These are phyloP conservation scores for Mariannaea sp. DNA, from an alignment of 2,329 filamentous ascomycete species.

Conservation along the genomic window DNA sequence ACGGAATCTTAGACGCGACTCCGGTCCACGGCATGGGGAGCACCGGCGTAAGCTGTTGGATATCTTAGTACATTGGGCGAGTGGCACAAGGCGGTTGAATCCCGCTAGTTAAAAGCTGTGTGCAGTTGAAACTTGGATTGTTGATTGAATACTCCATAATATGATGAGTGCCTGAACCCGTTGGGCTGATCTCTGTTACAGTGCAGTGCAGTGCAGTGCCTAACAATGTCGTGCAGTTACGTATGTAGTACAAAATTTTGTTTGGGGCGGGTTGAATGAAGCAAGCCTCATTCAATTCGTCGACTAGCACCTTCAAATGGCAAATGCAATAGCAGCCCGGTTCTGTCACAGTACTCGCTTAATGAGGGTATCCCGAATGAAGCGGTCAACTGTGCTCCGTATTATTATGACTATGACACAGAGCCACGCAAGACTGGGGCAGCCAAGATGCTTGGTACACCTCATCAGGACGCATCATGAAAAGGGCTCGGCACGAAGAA, in stretches of 20 bases:
- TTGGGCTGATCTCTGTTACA: slow-evolving; percentile 29
- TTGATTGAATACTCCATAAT: too few relatives aligned
- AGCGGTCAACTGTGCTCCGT: background rate
- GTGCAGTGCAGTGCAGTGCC: too few relatives aligned
- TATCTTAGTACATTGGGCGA: slow-evolving; percentile 2
- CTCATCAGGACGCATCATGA: background rate
- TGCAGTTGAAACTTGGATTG: slow-evolving; percentile 29
- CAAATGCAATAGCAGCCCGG: too few relatives aligned
- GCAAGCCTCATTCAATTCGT: too few relatives aligned
- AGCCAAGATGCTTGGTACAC: too few relatives aligned
- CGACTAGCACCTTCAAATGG: too few relatives aligned
- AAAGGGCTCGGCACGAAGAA: too few relatives aligned
- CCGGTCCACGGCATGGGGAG: slow-evolving; percentile 24
- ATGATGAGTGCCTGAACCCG: slow-evolving; percentile 30
- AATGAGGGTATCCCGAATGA: background rate
- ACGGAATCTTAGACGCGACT: slow-evolving; percentile 23
- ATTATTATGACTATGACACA: background rate
- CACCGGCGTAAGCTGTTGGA: slow-evolving; percentile 11
- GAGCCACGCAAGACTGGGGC: too few relatives aligned
- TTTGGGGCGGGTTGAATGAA: background rate
- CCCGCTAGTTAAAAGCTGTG: slow-evolving; percentile 23
- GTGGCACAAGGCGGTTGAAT: too few relatives aligned
- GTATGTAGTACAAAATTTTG: too few relatives aligned
- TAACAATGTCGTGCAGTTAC: slow-evolving; percentile 10
- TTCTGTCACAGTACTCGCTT: background rate